Evolutionary conservation across 2,329 filamentous ascomycete genomes (phyloP), one percentile per base, ranked within the genome.

Genomic region (Phaeosphaeriaceae sp.): DNA sequence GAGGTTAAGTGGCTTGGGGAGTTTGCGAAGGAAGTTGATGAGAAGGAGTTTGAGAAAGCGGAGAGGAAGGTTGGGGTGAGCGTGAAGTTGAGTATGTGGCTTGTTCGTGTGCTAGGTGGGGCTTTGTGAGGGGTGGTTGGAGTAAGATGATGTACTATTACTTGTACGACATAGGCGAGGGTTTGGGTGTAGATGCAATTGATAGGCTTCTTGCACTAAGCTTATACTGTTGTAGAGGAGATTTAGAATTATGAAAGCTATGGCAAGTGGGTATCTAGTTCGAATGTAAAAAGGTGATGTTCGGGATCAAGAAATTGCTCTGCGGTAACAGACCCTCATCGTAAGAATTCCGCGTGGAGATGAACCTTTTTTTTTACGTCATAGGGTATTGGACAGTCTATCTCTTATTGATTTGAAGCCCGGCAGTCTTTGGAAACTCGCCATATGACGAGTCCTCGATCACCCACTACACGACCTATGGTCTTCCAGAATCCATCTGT

Each of bases 61-160:
- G 94, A 99, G 69, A 82, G 94, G 52, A 86, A 90, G 49, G 94
- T 97, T 1, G 86, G 91, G 1, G 78, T 95, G 67, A 87, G 91
- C 71, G 94, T 99, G 32, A 80, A 90, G 50, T 74, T 96, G 53
- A 90, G 92, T 3, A 96, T 97, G 92, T 95, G 90, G 91, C 88
- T 96, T 74, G 92, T 97, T 4, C 84, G 86, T 62, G 78, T 90
- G 28, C 83, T 96, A 6, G 93, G 93, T 1, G 93, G 93, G 12
- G 92, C 92, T n/a, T 77, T 97, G 68, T 97, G n/a, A n/a, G n/a
- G n/a, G n/a, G n/a, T n/a, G n/a, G n/a, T n/a, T n/a, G n/a, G n/a
- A n/a, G n/a, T n/a, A n/a, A 57, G 39, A 5, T 20, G n/a, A 8
- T 26, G 23, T 26, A 26, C 11, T 8, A 26, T 26, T 26, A 26